Base-by-base conservation (phyloP, 2,329 filamentous ascomycete species). In the Claviceps sp. region DNA sequence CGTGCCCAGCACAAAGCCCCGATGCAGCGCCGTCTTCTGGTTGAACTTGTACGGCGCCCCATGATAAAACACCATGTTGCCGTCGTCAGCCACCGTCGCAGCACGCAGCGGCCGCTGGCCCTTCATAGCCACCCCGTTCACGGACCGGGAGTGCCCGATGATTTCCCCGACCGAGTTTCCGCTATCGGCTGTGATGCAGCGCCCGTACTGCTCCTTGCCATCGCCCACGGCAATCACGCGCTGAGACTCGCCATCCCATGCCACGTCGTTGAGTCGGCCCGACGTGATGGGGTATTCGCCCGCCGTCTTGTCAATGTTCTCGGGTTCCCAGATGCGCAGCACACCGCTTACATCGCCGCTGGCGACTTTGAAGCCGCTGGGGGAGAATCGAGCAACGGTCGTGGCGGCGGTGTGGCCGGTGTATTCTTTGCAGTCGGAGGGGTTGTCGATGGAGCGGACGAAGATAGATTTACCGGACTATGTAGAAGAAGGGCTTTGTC, bases 401-500 rank as follows among this genome's bases (percentile, higher is more conserved):
- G 93, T 95, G 56, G 84, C 78, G 46, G 86, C 78, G 47, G 88
- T 95, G 72, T 98, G 93, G 61, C 86, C 84, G 14, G 85, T 94
- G 71, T 97, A 98, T 69, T 98, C 90, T 64, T 86, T 89, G 67
- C 84, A 84, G 57, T 85, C 70, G 58, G 87, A 78, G 50, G 91
- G 91, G 65, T 93, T 74, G 72, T 98, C 91, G 72, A 98, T 95
- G 56, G 84, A 90, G 60, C 93, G 88, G 47, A 98, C 77, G 71
- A 96, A 97, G 70, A 98, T 84, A 56, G 91, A 97, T 75, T 97
- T 97, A 64, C 88, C 90, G 50, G 89, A 91, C 88, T 94, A 37
- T 48, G 8, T 30, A 30, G 26, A 30, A 30, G 26, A 30, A 30
- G 8, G 26, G 8, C 26, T 30, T 30, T 30, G 26, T 30, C 26